Percentiles rank a stretch among this genome's conserved stretches.
phyloP scores from a whole-genome alignment of 140 eudicot species.

The Senecio squalidus region DNA sequence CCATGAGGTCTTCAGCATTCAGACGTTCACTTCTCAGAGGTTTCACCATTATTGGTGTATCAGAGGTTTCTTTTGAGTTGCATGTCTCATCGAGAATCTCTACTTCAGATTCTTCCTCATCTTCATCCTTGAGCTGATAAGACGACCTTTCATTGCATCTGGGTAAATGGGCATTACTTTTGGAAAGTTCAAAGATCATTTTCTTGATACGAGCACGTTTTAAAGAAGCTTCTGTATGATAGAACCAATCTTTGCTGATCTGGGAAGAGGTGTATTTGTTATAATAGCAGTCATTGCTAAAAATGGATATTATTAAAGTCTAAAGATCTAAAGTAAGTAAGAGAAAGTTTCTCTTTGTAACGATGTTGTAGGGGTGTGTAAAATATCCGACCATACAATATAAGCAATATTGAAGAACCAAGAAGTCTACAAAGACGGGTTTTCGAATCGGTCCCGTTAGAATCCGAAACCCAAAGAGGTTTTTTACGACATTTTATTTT shows the following conservation, averaged over 20 bases:
- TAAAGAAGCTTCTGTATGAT: slow-evolving; percentile 55
- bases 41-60: slow-evolving; percentile 20
- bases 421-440: too few species aligned
- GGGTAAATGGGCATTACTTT: slow-evolving; percentile 17
- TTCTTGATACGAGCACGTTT: slow-evolving; percentile 56
- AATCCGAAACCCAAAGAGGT: too few species aligned
- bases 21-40: slow-evolving; percentile 16
- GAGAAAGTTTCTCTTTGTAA: neutral
- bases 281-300: slow-evolving; percentile 9
- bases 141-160: slow-evolving; percentile 10
- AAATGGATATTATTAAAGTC: neutral
- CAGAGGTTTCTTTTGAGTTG: slow-evolving; percentile 17
- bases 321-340: neutral
- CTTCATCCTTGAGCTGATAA: slow-evolving; percentile 24
- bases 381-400: too few species aligned
- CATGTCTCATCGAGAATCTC: slow-evolving; percentile 18
- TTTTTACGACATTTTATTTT: too few species aligned
- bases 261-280: slow-evolving; percentile 22
- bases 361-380: neutral
- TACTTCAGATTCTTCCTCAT: slow-evolving; percentile 22
- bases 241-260: slow-evolving; percentile 60
- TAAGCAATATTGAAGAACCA: neutral
- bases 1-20: slow-evolving; percentile 10
- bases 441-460: too few species aligned
- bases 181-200: slow-evolving; percentile 38